Base-by-base conservation (phyloP, 805 yeast species). In the Yamadazyma sp. region DNA sequence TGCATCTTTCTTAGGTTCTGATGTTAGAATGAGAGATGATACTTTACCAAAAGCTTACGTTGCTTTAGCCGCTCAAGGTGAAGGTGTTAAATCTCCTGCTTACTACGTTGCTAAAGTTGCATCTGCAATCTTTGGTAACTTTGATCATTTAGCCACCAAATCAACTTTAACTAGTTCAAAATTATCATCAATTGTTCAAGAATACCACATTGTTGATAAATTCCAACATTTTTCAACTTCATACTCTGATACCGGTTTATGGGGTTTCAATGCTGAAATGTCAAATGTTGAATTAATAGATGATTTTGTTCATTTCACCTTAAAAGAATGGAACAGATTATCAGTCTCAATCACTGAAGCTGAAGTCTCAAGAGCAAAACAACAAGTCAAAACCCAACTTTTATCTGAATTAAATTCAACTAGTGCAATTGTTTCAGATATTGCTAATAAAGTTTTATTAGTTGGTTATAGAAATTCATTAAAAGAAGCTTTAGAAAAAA, bases 271-370 rank as follows among this genome's bases (percentile, higher is more conserved):
- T 60, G 71, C 86, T 43, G 78, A 75, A 56, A 72, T 81, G 46
- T 65, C 80, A 40, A 76, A 82, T 63, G 58, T 80, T 47, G 60
- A 46, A 26, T 65, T 68, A 51, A 66, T 85, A 48, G 94, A 85
- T 62, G 95, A 85, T 58, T 74, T 82, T 46, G 72, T 80, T 44
- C 95, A 85, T 65, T 85, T 85, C 69, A 72, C 86, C 40, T 70
- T 84, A 65, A 85, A 82, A 65, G 85, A 84, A 72, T 85, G 94
- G 93, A 84, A 83, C 75, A 79, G 93, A 74, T 74, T 83, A 61
- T 71, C 89, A 15, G 67, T 81, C 49, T 80, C 89, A 16, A 66
- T 85, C 55, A 74, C 86, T 44, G 86, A 82, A 45, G 75, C 85
- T 39, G 94, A 85, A 69, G 78, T 85, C 50, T 78, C 78, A 47